These are phyloP conservation scores for Ophiostoma novo-ulmi DNA, from an alignment of 2,329 filamentous ascomycete genomes.

Conservation along the genomic window DNA sequence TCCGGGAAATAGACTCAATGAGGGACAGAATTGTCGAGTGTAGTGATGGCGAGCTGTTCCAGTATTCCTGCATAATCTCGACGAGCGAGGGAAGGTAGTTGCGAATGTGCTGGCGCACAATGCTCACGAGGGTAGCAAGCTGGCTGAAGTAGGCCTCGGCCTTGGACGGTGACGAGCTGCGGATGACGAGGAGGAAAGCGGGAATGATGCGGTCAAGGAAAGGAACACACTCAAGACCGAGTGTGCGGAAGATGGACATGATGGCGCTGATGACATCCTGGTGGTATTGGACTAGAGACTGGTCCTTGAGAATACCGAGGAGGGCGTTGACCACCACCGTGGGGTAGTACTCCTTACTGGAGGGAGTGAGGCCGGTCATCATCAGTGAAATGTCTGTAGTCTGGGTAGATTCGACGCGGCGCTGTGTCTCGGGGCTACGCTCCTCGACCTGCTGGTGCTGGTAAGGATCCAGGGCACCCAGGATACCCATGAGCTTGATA, in stretches of 20 bases:
- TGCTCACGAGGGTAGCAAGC: constrained; percentile 83
- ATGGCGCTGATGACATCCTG: constrained; percentile 93
- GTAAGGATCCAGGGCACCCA: constrained; percentile 92
- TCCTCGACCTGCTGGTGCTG: constrained; percentile 92
- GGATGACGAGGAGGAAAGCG: constrained; percentile 84
- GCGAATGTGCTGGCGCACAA: constrained; percentile 93
- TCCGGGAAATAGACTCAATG: constrained; percentile 88
- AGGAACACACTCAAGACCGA: constrained; percentile 91
- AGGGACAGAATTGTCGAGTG: constrained; percentile 89
- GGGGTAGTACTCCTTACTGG: constrained; percentile 96
- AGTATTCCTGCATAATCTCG: constrained; percentile 80
- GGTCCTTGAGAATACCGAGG: constrained; percentile 84
- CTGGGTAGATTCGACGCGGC: constrained; percentile 56
- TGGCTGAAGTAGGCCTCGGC: constrained; percentile 98
- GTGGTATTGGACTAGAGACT: constrained; percentile 84
- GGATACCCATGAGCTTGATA: constrained; percentile 91
- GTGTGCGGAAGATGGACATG: constrained; percentile 96
- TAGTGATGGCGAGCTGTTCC: constrained; percentile 72
- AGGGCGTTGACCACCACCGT: constrained; percentile 96
- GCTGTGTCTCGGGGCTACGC: constrained; percentile 74
- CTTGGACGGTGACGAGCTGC: constrained; percentile 68
- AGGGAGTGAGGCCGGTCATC: constrained; percentile 94
- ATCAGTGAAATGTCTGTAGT: constrained; percentile 94
- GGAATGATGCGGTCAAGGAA: constrained; percentile 93
- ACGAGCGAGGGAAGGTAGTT: constrained; percentile 86